phyloP scores from a whole-genome alignment of 2,329 filamentous ascomycete genomes.

The Didymella exigua region DNA sequence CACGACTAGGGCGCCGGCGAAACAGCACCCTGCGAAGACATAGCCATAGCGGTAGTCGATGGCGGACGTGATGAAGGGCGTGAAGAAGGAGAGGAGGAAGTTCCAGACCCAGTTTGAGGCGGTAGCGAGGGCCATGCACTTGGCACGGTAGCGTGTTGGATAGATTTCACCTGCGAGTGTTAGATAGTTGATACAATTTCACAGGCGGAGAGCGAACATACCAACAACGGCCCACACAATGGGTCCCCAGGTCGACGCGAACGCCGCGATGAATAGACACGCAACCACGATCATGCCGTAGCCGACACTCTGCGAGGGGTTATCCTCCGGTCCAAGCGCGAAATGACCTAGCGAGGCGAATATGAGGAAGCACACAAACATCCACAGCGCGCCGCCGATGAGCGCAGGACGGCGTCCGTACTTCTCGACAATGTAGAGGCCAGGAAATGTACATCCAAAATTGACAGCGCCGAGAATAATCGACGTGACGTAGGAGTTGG shows the following conservation, averaged over 20 bases:
- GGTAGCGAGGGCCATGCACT: slow-evolving; percentile 53
- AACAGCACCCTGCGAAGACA: slow-evolving; percentile 74
- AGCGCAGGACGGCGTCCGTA: slow-evolving; percentile 54
- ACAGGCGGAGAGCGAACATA: no score
- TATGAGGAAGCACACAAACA: slow-evolving; percentile 65
- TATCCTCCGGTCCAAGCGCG: slow-evolving; percentile 44
- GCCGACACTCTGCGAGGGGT: slow-evolving; percentile 54
- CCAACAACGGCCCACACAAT: slow-evolving; percentile 73
- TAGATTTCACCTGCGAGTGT: slow-evolving; percentile 37
- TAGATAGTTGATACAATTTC: no score
- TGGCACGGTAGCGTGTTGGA: slow-evolving; percentile 53
- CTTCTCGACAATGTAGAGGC: slow-evolving; percentile 55
- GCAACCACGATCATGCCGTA: slow-evolving; percentile 70
- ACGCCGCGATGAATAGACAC: slow-evolving; percentile 69
- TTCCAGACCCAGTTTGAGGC: slow-evolving; percentile 54
- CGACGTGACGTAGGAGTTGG: slow-evolving; percentile 53
- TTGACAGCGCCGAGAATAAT: slow-evolving; percentile 58
- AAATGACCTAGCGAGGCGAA: slow-evolving; percentile 56
- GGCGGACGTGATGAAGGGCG: slow-evolving; percentile 73
- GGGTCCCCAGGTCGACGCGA: slow-evolving; percentile 73
- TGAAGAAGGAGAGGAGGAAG: slow-evolving; percentile 68
- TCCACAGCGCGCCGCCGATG: slow-evolving; percentile 54
- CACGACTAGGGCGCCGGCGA: slow-evolving; percentile 67
- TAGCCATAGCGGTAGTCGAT: slow-evolving; percentile 78
- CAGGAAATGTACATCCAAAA: slow-evolving; percentile 55